Evolutionary conservation across 75 land plant species (phyloP).

Genomic region (Pinus taeda): DNA sequence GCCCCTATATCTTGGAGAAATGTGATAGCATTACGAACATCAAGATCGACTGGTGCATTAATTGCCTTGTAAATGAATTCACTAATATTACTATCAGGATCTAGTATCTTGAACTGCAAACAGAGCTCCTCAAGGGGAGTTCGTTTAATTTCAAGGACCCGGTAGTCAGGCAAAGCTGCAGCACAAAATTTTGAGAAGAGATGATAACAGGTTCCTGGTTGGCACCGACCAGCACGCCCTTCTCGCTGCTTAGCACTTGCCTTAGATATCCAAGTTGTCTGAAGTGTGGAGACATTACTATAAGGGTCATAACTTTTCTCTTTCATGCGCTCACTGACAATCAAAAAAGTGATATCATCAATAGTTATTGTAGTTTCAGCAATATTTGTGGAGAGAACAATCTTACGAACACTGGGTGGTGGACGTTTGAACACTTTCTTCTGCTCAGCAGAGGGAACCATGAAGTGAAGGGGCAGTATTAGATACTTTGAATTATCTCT

Average conservation of each 20-base stretch:
- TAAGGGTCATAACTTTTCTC: conserved; percentile 98
- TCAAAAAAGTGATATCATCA: conserved; percentile 92
- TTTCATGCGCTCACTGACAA: conserved; percentile 92
- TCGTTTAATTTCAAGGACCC: conserved; percentile 90
- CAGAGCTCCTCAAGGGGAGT: conserved; percentile 93
- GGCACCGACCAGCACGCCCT: conserved; percentile 93
- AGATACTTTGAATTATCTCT: conserved; percentile 61
- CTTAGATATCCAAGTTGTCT: conserved; percentile 88
- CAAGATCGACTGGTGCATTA: too few relatives aligned
- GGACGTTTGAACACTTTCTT: conserved; percentile 83
- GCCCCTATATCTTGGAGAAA: too few relatives aligned
- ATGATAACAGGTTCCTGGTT: conserved; percentile 90
- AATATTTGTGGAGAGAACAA: conserved; percentile 94
- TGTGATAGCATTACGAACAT: too few relatives aligned
- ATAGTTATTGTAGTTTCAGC: conserved; percentile 93
- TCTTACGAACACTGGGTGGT: conserved; percentile 71
- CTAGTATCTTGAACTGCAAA: conserved; percentile 80
- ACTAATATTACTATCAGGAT: conserved; percentile 54
- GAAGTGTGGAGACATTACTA: conserved; percentile 86
- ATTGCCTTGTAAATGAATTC: conserved; percentile 70
- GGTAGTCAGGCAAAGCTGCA: conserved; percentile 66
- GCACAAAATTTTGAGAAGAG: conserved; percentile 70
- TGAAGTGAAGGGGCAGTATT: conserved; percentile 77
- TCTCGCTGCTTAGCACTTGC: conserved; percentile 90
- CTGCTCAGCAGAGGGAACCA: conserved; percentile 81